These are phyloP conservation scores for Botrytis paeoniae DNA, from an alignment of 2,329 filamentous ascomycete species.

Conservation along the genomic window DNA sequence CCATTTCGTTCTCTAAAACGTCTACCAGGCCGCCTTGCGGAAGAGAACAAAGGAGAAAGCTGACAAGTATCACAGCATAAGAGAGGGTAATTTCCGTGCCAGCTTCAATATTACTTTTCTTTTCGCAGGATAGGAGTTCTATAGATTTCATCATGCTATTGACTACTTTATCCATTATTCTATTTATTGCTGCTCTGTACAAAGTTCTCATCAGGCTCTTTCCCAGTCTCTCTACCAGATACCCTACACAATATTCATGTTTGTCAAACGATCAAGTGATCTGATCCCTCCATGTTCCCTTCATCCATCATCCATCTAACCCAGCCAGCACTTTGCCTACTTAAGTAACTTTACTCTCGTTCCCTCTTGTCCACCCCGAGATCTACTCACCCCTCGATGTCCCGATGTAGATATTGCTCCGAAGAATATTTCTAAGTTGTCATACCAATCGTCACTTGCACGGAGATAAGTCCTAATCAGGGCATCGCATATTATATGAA, in stretches of 20 bases:
- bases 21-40: not conserved
- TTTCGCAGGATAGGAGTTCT: not conserved
- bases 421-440: not conserved
- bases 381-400: not conserved
- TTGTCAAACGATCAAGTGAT: not conserved
- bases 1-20: not conserved
- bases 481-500: not conserved
- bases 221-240: not conserved
- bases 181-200: not conserved
- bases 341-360: not conserved
- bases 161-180: not conserved
- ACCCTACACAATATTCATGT: not conserved
- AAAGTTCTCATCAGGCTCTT: not conserved
- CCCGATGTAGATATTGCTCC: not conserved
- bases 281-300: not conserved
- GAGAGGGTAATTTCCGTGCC: not conserved
- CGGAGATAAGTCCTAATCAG: not conserved
- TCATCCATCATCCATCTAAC: not conserved
- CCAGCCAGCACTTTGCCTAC: not conserved
- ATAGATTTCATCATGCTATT: not conserved
- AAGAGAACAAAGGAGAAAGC: not conserved
- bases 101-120: not conserved
- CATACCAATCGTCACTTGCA: constrained; percentile 1
- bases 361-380: not conserved
- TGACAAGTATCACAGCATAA: constrained; percentile 2